Evolutionary conservation across 768 basidiomycete species (phyloP), one percentile per base, ranked within the genome.

Genomic region (Punctularia strigosozonata): DNA sequence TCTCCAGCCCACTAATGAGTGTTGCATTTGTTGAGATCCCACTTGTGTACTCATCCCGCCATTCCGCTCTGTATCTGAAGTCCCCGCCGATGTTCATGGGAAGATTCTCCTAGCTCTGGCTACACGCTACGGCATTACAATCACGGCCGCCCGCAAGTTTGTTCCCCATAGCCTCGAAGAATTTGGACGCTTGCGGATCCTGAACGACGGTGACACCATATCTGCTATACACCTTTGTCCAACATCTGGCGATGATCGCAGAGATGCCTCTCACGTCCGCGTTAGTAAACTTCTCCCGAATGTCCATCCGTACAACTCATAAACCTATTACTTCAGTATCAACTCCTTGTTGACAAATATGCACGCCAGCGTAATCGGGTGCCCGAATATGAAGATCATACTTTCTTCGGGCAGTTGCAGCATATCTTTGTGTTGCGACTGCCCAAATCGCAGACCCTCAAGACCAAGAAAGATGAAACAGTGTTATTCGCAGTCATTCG

Each of bases 361-460:
- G 49, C 53, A 3, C 40, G 37, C 6, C 26, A 43, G 13, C 41
- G 28, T 7, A 39, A 44, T 2, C 31, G 33, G 4, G 31, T 34
- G 1, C 10, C 31, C 3, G 34, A 24, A 6, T 36, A 38, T n/a
- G 40, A 42, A 21, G 12, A 26, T 6, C 21, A 31, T 13, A 46
- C 50, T 10, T 61, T 55, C 43, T 66, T 48, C 45, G 62, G 63
- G 2, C 57, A 59, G 41, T 53, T 66, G 2, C 42, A 53, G 34
- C 37, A 50, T 25, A 52, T 66, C n/a, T 44, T 59, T 25, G 42
- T 53, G 17, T 22, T 65, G 14, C 40, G 42, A 5, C 36, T 61
- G 2, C 48, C 48, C 6, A 7, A 23, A 32, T 46, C 25, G 33
- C 22, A 14, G 35, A 19, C 23, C 7, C 45, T 52, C 30, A 42